Evolutionary conservation across 306 rosid genomes (phyloP).

Genomic region (Betula pendula): DNA sequence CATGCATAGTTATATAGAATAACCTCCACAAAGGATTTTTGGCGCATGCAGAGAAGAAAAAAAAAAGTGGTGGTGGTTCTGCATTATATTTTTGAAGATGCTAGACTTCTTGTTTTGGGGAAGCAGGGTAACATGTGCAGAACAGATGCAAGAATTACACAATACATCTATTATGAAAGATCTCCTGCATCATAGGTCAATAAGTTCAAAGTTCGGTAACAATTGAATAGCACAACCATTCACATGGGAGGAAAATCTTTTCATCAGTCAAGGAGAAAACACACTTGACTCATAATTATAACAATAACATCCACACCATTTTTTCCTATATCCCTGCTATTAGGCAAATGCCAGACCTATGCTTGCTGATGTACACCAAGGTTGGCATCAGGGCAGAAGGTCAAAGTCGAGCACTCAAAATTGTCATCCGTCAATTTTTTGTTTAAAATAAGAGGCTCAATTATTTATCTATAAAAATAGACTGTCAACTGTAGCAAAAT

Average conservation of each 20-base stretch:
- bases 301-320: not conserved
- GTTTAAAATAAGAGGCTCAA: not conserved
- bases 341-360: not conserved
- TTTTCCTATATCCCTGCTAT: slow-evolving; percentile 1
- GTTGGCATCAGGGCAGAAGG: not conserved
- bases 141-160: not conserved
- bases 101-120: not conserved
- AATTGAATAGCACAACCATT: not conserved
- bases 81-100: not conserved
- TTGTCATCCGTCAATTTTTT: not conserved
- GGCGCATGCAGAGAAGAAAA: not conserved
- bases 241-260: not conserved
- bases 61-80: not conserved
- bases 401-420: not conserved
- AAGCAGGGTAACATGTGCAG: not conserved
- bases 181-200: not conserved
- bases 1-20: not conserved
- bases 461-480: not conserved
- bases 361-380: not conserved
- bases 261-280: not conserved
- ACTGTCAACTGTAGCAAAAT: slow-evolving; percentile 4
- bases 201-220: not conserved
- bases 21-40: not conserved
- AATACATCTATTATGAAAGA: not conserved
- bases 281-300: not conserved